phyloP scores from a whole-genome alignment of 2,329 filamentous ascomycete species.

The Scedosporium boydii region DNA sequence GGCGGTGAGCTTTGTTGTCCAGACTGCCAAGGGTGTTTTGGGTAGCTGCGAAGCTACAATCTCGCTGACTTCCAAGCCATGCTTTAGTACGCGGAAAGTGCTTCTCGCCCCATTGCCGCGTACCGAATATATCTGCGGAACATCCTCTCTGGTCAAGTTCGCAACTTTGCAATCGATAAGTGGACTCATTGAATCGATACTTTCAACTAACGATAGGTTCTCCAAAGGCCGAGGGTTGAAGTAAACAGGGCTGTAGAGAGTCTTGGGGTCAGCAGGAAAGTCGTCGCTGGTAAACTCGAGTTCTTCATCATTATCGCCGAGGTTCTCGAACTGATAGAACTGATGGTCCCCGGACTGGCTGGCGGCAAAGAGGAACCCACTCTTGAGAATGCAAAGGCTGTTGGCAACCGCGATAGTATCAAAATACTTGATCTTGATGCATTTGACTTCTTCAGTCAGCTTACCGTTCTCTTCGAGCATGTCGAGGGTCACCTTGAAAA shows the following conservation, averaged over 20 bases:
- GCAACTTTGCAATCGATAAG: conserved; percentile 85
- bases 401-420: conserved; percentile 87
- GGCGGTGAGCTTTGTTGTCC: conserved; percentile 82
- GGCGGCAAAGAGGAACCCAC: conserved; percentile 86
- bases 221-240: conserved; percentile 73
- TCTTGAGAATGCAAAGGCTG: conserved; percentile 86
- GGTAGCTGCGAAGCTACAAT: conserved; percentile 92
- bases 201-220: conserved; percentile 78
- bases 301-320: conserved; percentile 92
- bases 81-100: conserved; percentile 82
- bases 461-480: conserved; percentile 77
- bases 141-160: conserved; percentile 85
- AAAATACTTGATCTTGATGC: conserved; percentile 93
- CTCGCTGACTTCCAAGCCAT: conserved; percentile 87
- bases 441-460: conserved; percentile 68
- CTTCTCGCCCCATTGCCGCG: conserved; percentile 84
- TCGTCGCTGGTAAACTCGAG: conserved; percentile 75
- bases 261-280: conserved; percentile 65
- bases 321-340: conserved; percentile 94
- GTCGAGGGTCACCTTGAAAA: conserved; percentile 93
- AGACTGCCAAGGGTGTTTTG: conserved; percentile 81
- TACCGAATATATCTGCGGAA: conserved; percentile 90
- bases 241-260: conserved; percentile 63
- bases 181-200: conserved; percentile 81
- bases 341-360: conserved; percentile 89